These are phyloP conservation scores for Fusarium burgessii DNA, from an alignment of 2,329 filamentous ascomycete genomes.

Conservation along the genomic window DNA sequence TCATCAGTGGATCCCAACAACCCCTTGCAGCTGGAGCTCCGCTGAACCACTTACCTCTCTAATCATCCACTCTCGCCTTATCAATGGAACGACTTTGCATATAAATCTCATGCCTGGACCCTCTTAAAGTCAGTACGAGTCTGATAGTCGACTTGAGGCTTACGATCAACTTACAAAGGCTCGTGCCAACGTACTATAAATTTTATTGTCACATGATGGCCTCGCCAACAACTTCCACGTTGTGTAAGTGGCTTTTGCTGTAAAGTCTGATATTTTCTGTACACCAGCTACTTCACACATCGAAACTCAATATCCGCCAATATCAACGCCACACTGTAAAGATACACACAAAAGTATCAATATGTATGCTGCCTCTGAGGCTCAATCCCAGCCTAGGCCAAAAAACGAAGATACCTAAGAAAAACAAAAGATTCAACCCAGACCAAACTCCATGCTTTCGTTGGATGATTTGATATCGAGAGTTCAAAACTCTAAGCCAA, in stretches of 20 bases:
- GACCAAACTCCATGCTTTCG: slow-evolving; percentile 45
- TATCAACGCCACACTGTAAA: slow-evolving; percentile 7
- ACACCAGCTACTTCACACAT: slow-evolving; percentile 1
- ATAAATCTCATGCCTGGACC: slow-evolving; percentile 15
- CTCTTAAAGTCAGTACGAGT: slow-evolving; percentile 5
- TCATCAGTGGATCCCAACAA: slow-evolving; percentile 15
- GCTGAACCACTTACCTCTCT: slow-evolving; percentile 7
- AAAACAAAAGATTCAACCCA: slow-evolving; percentile 14
- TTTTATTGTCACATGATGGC: background rate
- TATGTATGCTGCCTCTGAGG: background rate
- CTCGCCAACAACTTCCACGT: background rate
- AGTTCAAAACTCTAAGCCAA: slow-evolving; percentile 8
- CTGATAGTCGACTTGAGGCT: background rate
- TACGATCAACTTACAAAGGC: background rate
- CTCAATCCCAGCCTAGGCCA: slow-evolving; percentile 3
- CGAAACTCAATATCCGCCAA: slow-evolving; percentile 1
- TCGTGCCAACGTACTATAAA: background rate
- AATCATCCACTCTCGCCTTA: slow-evolving; percentile 17
- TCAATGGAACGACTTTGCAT: slow-evolving; percentile 24
- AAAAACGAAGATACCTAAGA: background rate
- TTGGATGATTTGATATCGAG: slow-evolving; percentile 19
- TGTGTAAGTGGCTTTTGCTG: background rate
- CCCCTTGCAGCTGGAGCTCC: slow-evolving; percentile 25
- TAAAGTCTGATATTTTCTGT: slow-evolving; percentile 1
- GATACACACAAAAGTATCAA: slow-evolving; percentile 5